Percentiles rank a stretch among this genome's conserved stretches.
Evolutionary conservation across 176 grass and related monocot species (phyloP).

Genomic region (Oryza longistaminata): DNA sequence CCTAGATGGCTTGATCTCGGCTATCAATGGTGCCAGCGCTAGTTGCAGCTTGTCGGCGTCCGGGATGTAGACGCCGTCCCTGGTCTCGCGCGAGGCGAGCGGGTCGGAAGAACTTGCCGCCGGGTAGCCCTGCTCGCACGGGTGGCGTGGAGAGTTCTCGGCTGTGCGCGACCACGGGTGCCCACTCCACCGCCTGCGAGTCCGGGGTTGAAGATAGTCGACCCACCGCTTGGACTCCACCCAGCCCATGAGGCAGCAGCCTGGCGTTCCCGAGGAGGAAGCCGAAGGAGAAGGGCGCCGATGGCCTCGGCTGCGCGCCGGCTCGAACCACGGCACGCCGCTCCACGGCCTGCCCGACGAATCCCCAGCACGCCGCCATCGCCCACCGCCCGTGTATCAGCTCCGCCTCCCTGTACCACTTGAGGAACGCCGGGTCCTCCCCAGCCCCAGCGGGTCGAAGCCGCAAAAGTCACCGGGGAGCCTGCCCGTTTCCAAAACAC

Average conservation of each 20-base stretch:
- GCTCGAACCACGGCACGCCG: constrained; percentile 96
- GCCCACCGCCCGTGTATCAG: constrained; percentile 98
- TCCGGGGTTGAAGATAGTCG: constrained; percentile 99
- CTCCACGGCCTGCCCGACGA: constrained; percentile 95
- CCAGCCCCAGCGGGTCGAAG: constrained; percentile 90
- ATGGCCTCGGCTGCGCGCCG: constrained; percentile 80
- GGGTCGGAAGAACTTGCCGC: constrained; percentile 99
- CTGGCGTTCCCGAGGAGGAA: constrained; percentile 90
- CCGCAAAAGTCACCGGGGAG: constrained; percentile 88
- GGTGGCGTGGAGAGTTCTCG: constrained; percentile 86
- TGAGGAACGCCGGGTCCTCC: constrained; percentile 96
- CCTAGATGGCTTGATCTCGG: constrained; percentile 99
- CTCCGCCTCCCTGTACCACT: constrained; percentile 98
- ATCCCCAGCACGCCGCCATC: constrained; percentile 88
- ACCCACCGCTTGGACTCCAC: constrained; percentile 98
- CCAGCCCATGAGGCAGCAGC: constrained; percentile 98
- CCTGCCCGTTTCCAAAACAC: constrained; percentile 13
- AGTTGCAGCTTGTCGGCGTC: constrained; percentile 82
- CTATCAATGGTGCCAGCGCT: too few species aligned
- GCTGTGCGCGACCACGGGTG: constrained; percentile 94
- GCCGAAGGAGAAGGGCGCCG: constrained; percentile 96
- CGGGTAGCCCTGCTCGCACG: constrained; percentile 90
- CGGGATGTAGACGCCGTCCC: constrained; percentile 72
- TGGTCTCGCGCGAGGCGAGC: constrained; percentile 57
- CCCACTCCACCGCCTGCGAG: constrained; percentile 91